A percentile compares a stretch with the other conserved stretches of the same genome.
Evolutionary conservation across 2,329 filamentous ascomycete genomes (phyloP).

Genomic region (Trichoderma sp.): DNA sequence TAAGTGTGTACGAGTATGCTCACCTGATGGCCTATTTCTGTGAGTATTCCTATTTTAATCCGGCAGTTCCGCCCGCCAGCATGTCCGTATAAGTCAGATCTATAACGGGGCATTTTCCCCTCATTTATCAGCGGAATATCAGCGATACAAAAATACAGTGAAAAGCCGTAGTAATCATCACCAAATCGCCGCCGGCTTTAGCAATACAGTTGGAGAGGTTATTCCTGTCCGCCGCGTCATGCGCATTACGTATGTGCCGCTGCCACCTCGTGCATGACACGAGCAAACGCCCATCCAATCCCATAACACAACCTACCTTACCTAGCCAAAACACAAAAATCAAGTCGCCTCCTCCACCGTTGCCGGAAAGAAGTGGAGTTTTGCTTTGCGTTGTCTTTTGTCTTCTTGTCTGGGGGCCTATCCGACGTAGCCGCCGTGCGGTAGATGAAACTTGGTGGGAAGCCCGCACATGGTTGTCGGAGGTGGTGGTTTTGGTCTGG

Average conservation of each 20-base stretch:
- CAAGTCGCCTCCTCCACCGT: background rate
- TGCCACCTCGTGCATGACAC: background rate
- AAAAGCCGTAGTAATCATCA: background rate
- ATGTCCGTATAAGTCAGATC: background rate
- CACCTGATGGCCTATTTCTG: background rate
- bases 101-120: background rate
- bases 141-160: background rate
- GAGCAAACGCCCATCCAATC: background rate
- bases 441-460: background rate
- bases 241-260: conserved; percentile 13
- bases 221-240: conserved; percentile 1
- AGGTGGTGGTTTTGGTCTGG: background rate
- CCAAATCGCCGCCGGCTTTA: background rate
- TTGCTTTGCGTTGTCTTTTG: background rate
- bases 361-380: background rate
- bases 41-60: background rate
- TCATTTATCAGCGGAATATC: background rate
- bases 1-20: background rate
- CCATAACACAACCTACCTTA: background rate
- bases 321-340: background rate
- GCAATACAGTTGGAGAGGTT: background rate
- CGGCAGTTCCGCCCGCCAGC: conserved; percentile 3
- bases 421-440: background rate
- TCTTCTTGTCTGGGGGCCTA: background rate
- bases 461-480: background rate